Evolutionary conservation across 208 protist genomes (phyloP), one percentile per base, ranked within the genome.

Genomic region (Acanthamoeba comandoni): DNA sequence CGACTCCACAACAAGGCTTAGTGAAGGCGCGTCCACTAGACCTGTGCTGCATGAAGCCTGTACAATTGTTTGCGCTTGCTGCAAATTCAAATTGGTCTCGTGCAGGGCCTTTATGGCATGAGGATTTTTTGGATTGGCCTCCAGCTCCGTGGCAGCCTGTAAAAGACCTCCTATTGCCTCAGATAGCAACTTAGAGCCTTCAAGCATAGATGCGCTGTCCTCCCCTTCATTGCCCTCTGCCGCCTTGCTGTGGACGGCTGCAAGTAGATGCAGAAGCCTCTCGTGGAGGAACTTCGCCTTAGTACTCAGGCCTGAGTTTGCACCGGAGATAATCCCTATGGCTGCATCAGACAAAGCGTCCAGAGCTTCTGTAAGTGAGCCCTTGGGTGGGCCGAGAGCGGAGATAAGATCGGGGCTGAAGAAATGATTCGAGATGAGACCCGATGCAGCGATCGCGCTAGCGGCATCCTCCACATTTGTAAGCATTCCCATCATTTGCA

Each of bases 1-100:
- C 80, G 80, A 89, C 80, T 89, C 80, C 24, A 89, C 48, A 9
- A 89, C 57, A 39, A 89, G 62, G 35, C 71, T 67, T 19, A 73
- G 80, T 12, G 80, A 89, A 0, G 58, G 58, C 5, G 35, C 35
- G 35, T 43, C 35, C 35, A 43, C 35, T 43, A 43, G 35, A 43
- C 35, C 35, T 43, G 35, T 43, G 35, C 35, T 43, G 35, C 35
- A 43, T 12, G 80, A 57, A 13, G 80, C 80, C 55, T 89, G 55
- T 8, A 89, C 62, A 9, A 73, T 26, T 9, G 80, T 89, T 8
- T 57, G 60, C 19, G 57, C 80, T 12, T 26, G 51, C 48, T 71
- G 80, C 35, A 89, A 22, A 8, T 24, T 39, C 11, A 89, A 52
- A 57, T 89, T 57, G 15, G 80, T 29, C 31, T 67, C 80, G 19